Percentiles rank a stretch among this genome's conserved stretches.
Evolutionary conservation across 768 basidiomycete genomes (phyloP).

Genomic region (Fistulinella prunicolor): DNA sequence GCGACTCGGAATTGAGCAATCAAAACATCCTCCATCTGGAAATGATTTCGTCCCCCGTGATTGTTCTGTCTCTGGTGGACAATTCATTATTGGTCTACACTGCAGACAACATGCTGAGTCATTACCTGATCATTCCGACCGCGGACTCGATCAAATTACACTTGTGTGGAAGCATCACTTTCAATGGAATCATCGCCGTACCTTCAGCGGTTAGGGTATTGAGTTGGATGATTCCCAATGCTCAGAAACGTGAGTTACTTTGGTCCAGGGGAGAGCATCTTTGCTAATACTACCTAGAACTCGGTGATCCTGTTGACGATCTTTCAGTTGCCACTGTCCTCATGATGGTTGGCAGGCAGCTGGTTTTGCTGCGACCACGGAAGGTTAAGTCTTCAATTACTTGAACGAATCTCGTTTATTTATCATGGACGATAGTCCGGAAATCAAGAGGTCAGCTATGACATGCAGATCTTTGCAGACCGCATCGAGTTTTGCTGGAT

Average conservation of each 20-base stretch:
- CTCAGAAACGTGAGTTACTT: conserved; percentile 78
- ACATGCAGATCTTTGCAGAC: conserved; percentile 95
- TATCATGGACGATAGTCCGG: conserved; percentile 52
- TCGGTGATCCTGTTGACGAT: conserved; percentile 93
- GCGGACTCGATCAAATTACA: conserved; percentile 80
- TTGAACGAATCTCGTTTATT: not conserved
- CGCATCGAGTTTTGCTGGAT: conserved; percentile 99
- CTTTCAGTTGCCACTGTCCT: conserved; percentile 91
- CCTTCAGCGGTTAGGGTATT: conserved; percentile 84
- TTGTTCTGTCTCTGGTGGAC: conserved; percentile 89
- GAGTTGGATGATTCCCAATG: conserved; percentile 95
- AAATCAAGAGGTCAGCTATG: conserved; percentile 89
- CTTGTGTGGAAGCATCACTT: conserved; percentile 92
- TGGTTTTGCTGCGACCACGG: conserved; percentile 85
- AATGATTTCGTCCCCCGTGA: conserved; percentile 67
- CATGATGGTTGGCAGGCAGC: conserved; percentile 90
- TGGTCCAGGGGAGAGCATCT: not conserved
- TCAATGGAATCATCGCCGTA: conserved; percentile 82
- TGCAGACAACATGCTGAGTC: conserved; percentile 87
- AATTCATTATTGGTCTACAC: conserved; percentile 95
- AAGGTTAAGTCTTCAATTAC: conserved; percentile 51
- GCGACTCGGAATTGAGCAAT: conserved; percentile 83
- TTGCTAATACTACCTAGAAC: conserved; percentile 48
- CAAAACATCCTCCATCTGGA: conserved; percentile 84
- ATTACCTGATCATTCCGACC: conserved; percentile 88